phyloP scores from a whole-genome alignment of 139 green algal genomes.

The Nannochloris sp. region DNA sequence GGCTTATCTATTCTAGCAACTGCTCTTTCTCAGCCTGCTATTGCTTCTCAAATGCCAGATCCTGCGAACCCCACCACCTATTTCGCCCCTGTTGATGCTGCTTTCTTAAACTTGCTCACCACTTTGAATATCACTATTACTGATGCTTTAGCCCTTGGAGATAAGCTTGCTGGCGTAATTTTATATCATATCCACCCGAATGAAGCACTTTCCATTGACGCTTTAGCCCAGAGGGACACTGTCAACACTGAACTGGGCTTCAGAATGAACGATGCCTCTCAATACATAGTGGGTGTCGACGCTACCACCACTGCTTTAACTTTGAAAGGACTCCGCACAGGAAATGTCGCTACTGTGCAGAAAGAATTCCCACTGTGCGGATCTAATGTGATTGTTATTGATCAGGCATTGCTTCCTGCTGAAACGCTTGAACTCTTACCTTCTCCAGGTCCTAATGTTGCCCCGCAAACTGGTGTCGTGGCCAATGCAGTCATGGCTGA shows the following conservation, averaged over 20 bases:
- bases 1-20: slow-evolving; percentile 18
- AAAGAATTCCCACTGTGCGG: neutral
- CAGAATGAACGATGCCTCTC: neutral
- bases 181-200: slow-evolving; percentile 20
- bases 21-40: slow-evolving; percentile 11
- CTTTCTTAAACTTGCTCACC: slow-evolving; percentile 22
- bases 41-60: slow-evolving; percentile 8
- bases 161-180: slow-evolving; percentile 21
- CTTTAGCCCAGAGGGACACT: neutral
- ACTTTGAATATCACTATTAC: slow-evolving; percentile 17
- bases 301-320: neutral
- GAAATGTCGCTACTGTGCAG: slow-evolving; percentile 1
- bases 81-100: slow-evolving; percentile 20
- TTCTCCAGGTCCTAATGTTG: neutral
- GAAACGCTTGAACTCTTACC: slow-evolving; percentile 10
- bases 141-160: slow-evolving; percentile 20
- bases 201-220: neutral
- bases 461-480: neutral
- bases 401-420: slow-evolving; percentile 17
- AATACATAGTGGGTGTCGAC: neutral
- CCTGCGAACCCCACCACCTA: slow-evolving; percentile 7
- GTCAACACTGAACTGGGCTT: neutral
- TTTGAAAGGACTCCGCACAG: neutral
- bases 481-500: too few relatives aligned
- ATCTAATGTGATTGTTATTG: neutral